Evolutionary conservation across 2,329 filamentous ascomycete genomes (phyloP).

Genomic region (Monosporascus sp.): DNA sequence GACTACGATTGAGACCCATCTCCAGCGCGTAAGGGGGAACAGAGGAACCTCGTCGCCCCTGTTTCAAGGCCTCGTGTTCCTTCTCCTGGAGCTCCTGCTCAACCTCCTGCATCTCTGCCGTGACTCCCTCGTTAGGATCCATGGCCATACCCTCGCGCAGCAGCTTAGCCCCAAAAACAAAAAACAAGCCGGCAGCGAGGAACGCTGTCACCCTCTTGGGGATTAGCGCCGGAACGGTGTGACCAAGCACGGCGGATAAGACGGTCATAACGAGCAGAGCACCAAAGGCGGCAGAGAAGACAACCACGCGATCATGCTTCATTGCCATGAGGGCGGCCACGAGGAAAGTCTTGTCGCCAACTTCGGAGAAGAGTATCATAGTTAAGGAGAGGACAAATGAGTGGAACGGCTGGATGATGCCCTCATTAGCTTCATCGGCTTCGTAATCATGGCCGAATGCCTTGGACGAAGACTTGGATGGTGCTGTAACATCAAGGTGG

Average conservation of each 20-base stretch:
- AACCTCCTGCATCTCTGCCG: conserved; percentile 97
- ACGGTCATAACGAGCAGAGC: conserved; percentile 93
- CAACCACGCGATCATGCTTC: conserved; percentile 89
- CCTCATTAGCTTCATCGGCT: conserved; percentile 38
- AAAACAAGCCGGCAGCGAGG: conserved; percentile 77
- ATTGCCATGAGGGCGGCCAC: conserved; percentile 98
- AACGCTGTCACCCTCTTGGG: conserved; percentile 89
- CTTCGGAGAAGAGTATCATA: conserved; percentile 96
- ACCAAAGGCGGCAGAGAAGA: conserved; percentile 91
- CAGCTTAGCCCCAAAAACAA: conserved; percentile 82
- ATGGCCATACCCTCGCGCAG: conserved; percentile 83
- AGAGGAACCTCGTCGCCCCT: conserved; percentile 59
- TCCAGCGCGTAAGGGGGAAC: conserved; percentile 74
- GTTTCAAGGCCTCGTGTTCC: conserved; percentile 68
- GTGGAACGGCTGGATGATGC: conserved; percentile 74
- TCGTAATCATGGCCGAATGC: conserved; percentile 33
- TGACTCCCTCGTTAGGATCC: conserved; percentile 82
- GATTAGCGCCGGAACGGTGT: conserved; percentile 84
- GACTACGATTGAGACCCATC: conserved; percentile 62
- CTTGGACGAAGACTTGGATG: conserved; percentile 27
- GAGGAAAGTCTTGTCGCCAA: conserved; percentile 98
- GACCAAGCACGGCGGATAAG: conserved; percentile 85
- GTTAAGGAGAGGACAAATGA: conserved; percentile 89
- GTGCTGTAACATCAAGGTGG: conserved; percentile 49
- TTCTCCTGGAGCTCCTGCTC: conserved; percentile 92